Percentiles rank a stretch among this genome's conserved stretches.
Evolutionary conservation across 768 basidiomycete species (phyloP).

Genomic region (Termitomyces sp.): DNA sequence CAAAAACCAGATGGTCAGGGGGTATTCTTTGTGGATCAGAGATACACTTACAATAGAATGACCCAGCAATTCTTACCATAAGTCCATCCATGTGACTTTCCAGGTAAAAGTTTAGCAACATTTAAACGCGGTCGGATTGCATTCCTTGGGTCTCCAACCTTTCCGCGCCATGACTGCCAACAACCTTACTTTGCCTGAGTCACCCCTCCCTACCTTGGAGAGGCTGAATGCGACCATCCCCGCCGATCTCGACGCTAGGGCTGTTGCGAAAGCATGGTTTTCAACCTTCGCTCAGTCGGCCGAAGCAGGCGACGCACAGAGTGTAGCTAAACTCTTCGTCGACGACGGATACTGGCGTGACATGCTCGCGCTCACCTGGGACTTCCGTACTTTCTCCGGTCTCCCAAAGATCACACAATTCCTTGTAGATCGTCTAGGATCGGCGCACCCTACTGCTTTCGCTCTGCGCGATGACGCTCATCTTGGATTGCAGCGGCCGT

Average conservation of each 20-base stretch:
- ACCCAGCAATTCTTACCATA: too few species aligned
- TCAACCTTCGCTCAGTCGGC: conserved; percentile 13
- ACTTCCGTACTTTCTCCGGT: conserved; percentile 20
- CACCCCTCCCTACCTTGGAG: conserved; percentile 23
- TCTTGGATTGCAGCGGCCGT: conserved; percentile 31
- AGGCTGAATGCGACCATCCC: conserved; percentile 17
- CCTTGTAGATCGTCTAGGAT: conserved; percentile 13
- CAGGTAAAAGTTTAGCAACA: too few species aligned
- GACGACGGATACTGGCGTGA: conserved; percentile 17
- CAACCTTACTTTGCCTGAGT: conserved; percentile 1
- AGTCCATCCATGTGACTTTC: too few species aligned
- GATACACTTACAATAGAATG: too few species aligned
- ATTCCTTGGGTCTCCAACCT: too few species aligned
- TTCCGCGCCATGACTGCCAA: too few species aligned
- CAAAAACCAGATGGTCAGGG: too few species aligned
- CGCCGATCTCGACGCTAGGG: conserved; percentile 14
- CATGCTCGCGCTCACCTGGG: conserved; percentile 20
- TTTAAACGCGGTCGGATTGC: too few species aligned
- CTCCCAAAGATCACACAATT: conserved; percentile 11
- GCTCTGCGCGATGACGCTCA: conserved; percentile 23
- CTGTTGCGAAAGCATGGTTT: conserved; percentile 23
- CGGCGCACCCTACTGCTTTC: conserved; percentile 20
- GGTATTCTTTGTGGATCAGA: too few species aligned
- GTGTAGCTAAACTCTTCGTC: conserved; percentile 15
- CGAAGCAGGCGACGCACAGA: conserved; percentile 11